Evolutionary conservation across 768 basidiomycete species (phyloP), one percentile per base, ranked within the genome.

Genomic region (Lanmaoa pseudosensibilis): DNA sequence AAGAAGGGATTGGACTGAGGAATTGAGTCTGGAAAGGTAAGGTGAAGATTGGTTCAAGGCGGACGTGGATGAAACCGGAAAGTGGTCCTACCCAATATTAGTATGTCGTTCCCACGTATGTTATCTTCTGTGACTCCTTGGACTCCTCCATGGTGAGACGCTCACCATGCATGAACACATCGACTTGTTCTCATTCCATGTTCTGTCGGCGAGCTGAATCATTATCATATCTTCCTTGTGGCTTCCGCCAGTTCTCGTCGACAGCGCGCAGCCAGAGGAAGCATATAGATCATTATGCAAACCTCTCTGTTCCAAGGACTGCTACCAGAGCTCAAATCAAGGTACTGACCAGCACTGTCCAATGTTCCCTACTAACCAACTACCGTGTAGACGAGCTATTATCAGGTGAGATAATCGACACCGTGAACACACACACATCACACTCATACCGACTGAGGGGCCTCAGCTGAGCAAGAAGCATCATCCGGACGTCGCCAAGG

Each of bases 381-480:
- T 30, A 16, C n/a, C 0, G 18, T 33, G 2, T 25, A 71, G 72
- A 59, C 70, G 37, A 69, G 61, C 38, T 72, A 72, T 37, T 72
- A 72, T 37, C 70, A 68, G 57, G 70, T 73, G 41, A 57, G 48
- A 37, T 4, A 1, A 2, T 4, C 10, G 37, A 36, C 23, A 0
- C 8, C 16, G 9, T 9, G 1, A 19, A 41, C 34, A 11, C 15
- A 2, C 23, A 0, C 16, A 6, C 21, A 12, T 40, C 19, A 19
- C n/a, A 30, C 46, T 59, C 51, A 55, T 10, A 19, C 46, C 25
- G 9, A 1, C 13, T 44, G 32, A 56, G 19, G 33, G 4, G 5
- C 16, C 2, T 40, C 6, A 81, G 80, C 63, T 82, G 50, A 81
- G 80, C 73, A 82, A 82, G 55, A 58, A 68, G 57, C 72, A 74